Conservation (phyloP, 2,329 filamentous ascomycete genomes). For the Fusarium abutilonis region DNA sequence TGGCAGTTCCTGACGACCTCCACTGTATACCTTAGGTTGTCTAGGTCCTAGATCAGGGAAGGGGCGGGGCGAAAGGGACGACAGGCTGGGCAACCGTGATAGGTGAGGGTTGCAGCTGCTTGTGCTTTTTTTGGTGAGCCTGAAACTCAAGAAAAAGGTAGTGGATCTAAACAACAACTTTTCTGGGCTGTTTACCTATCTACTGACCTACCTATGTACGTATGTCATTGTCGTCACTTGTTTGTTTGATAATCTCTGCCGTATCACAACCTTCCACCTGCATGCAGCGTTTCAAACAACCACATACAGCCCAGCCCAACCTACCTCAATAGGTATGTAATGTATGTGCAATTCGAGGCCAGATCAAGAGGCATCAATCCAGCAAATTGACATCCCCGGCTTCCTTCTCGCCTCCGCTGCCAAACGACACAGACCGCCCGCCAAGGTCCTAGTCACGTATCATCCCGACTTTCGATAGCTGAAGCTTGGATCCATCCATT, state of each 20-base stretch:
- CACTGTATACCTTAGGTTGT: background rate
- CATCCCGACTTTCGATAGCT: constrained; percentile 32
- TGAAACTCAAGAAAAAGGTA: constrained; percentile 38
- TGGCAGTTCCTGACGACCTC: constrained; percentile 1
- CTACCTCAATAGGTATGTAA: too few species aligned
- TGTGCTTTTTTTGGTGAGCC: constrained; percentile 43
- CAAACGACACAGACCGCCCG: constrained; percentile 19
- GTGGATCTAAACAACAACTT: constrained; percentile 18
- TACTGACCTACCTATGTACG: too few species aligned
- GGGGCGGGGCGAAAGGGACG: constrained; percentile 26
- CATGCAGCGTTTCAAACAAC: constrained; percentile 23
- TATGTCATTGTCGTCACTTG: background rate
- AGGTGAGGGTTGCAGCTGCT: constrained; percentile 21
- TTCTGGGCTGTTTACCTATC: too few species aligned
- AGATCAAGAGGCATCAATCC: background rate
- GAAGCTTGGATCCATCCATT: constrained; percentile 24
- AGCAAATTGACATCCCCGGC: constrained; percentile 10
- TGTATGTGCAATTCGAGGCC: background rate
- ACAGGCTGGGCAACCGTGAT: constrained; percentile 36
- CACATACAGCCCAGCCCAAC: background rate
- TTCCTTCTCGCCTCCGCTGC: constrained; percentile 14
- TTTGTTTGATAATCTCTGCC: background rate
- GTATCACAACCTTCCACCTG: constrained; percentile 9
- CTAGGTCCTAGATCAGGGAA: background rate
- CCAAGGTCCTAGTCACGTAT: constrained; percentile 27